Conservation (phyloP, 139 green algal species). For the Ostreobium quekettii region DNA sequence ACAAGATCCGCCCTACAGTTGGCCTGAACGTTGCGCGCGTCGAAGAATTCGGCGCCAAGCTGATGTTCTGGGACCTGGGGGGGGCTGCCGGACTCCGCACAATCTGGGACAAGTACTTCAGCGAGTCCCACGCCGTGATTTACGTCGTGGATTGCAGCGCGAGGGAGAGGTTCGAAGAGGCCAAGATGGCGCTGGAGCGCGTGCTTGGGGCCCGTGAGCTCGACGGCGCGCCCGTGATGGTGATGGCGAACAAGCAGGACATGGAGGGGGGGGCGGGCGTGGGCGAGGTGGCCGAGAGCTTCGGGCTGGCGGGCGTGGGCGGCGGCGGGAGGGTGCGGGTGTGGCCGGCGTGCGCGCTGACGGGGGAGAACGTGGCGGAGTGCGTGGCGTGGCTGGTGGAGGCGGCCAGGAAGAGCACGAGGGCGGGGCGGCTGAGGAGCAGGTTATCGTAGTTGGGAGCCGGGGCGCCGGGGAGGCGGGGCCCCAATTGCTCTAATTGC, state of each 20-base stretch:
- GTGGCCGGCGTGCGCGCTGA: conserved; percentile 55
- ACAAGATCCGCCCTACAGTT: conserved; percentile 87
- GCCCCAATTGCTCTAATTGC: no score
- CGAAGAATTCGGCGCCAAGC: conserved; percentile 37
- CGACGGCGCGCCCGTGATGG: conserved; percentile 69
- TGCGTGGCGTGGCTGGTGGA: conserved; percentile 81
- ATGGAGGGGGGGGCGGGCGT: conserved; percentile 24
- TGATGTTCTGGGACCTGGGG: conserved; percentile 93
- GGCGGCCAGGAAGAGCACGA: conserved; percentile 41
- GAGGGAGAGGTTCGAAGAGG: conserved; percentile 44
- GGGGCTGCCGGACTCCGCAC: conserved; percentile 57
- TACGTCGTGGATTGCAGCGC: conserved; percentile 77
- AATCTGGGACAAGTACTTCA: conserved; percentile 98
- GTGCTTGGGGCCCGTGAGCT: conserved; percentile 65
- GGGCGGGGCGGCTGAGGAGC: neutral
- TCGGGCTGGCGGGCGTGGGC: conserved; percentile 39
- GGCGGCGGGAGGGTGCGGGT: conserved; percentile 42
- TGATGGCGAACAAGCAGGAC: conserved; percentile 93
- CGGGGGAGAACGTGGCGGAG: conserved; percentile 62
- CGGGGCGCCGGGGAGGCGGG: no score
- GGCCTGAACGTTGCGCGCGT: conserved; percentile 85
- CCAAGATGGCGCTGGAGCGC: conserved; percentile 49
- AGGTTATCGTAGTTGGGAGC: neutral
- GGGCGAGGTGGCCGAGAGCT: conserved; percentile 40
- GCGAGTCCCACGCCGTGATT: conserved; percentile 80